Base-by-base conservation (phyloP, 225 moss, liverwort and hornwort genomes). In the Bryoerythrophyllum caledonicum region DNA sequence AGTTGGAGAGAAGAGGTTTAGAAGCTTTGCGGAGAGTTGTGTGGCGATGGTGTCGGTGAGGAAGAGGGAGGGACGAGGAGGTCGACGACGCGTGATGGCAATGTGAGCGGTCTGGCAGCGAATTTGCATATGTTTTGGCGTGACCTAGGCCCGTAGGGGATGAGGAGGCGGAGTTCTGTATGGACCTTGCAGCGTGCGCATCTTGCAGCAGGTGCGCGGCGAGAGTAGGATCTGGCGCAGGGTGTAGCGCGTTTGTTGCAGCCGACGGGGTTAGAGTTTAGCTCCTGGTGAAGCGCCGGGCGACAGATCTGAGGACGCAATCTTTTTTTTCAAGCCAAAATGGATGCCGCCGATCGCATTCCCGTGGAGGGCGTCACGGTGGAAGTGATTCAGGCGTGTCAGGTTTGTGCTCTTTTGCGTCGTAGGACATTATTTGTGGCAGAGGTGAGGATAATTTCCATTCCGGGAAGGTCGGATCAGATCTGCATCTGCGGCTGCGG, bases 71-170 rank as follows among this genome's bases (percentile, higher is more conserved):
- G 53, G 70, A 19, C 11, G 71, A 12, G 17, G 17, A 54, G 27
- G 62, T 40, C 23, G 38, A 26, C 6, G 10, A 4, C 10, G 1
- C 74, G 76, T 64, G 73, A 82, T 46, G 69, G 76, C 76, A 71
- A 65, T 80, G 80, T 86, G 82, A 86, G 73, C 65, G 54, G 79
- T 73, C 81, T 75, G 28, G 61, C 81, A 41, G 65, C 67, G 20
- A 64, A 32, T 57, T 73, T 70, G 38, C 72, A 76, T 70, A 68
- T 59, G 23, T 73, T 62, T 65, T 65, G 30, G 54, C n/a, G 44
- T 80, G 82, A 82, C 79, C 82, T 82, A 70, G 63, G 28, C 32
- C 48, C 20, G 0, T 38, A 40, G 46, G 75, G 78, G 66, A 71
- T 80, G 81, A 76, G 57, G 81, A 76, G 57, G 81, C 65, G 79